Evolutionary conservation across 768 basidiomycete genomes (phyloP).

Genomic region (Suillus subalutaceus): DNA sequence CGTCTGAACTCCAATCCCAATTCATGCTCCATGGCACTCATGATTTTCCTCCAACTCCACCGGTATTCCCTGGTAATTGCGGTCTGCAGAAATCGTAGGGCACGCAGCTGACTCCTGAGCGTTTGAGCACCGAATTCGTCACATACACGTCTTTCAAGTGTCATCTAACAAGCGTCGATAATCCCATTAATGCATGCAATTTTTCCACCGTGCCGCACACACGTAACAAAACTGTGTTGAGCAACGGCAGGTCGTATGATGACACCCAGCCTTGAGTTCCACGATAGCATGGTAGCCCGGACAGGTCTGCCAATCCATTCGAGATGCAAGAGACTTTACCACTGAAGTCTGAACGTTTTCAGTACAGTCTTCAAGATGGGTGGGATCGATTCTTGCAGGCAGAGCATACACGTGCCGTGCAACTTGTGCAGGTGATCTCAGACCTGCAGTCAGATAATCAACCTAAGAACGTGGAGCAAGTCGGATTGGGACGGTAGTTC

Average conservation of each 20-base stretch:
- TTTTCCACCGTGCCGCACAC: constrained; percentile 65
- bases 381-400: too few relatives aligned
- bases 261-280: constrained; percentile 59
- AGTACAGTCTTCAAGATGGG: too few relatives aligned
- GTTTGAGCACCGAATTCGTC: constrained; percentile 24
- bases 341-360: too few relatives aligned
- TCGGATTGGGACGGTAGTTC: too few relatives aligned
- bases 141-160: constrained; percentile 23
- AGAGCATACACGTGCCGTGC: too few relatives aligned
- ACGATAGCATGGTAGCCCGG: constrained; percentile 58
- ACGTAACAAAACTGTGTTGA: constrained; percentile 62
- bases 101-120: constrained; percentile 6
- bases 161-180: constrained; percentile 41
- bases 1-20: constrained; percentile 49
- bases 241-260: constrained; percentile 62
- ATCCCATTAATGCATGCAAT: constrained; percentile 66
- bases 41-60: constrained; percentile 51
- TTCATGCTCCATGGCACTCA: constrained; percentile 42
- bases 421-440: too few relatives aligned
- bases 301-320: constrained; percentile 22
- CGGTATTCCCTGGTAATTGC: neutral
- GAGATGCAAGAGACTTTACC: too few relatives aligned
- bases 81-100: constrained; percentile 15
- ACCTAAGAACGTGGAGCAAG: too few relatives aligned
- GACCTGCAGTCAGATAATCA: too few relatives aligned